Evolutionary conservation across 495 filamentous ascomycete genomes (phyloP).

Genomic region (Penicillium chermesinum): DNA sequence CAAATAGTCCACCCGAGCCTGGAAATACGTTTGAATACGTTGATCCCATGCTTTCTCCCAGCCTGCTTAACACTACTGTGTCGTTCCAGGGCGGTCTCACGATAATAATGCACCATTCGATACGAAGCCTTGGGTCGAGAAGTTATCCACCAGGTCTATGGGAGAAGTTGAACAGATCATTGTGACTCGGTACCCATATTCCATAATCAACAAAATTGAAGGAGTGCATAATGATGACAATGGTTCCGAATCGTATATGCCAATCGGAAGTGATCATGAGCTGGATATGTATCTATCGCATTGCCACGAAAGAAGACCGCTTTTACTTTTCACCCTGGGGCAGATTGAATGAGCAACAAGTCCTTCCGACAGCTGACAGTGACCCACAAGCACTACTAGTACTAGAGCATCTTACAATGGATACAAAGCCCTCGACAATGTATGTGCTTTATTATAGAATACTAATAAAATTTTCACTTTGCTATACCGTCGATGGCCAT

Average conservation of each 20-base stretch:
- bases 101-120: slow-evolving; percentile 40
- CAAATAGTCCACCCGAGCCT: slow-evolving; percentile 36
- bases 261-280: slow-evolving; percentile 65
- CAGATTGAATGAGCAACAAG: slow-evolving; percentile 13
- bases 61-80: slow-evolving; percentile 43
- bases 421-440: too few relatives aligned
- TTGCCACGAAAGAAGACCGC: slow-evolving; percentile 58
- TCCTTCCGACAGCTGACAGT: too few relatives aligned
- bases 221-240: slow-evolving; percentile 58
- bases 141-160: slow-evolving; percentile 50
- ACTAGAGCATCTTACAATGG: too few relatives aligned
- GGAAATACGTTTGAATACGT: slow-evolving; percentile 33
- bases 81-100: slow-evolving; percentile 57
- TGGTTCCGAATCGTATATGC: slow-evolving; percentile 52
- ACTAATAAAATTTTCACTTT: too few relatives aligned
- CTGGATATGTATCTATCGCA: slow-evolving; percentile 63
- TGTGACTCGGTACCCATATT: slow-evolving; percentile 49
- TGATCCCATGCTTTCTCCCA: slow-evolving; percentile 29
- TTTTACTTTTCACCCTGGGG: slow-evolving; percentile 52
- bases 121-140: slow-evolving; percentile 57
- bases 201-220: slow-evolving; percentile 53
- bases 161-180: slow-evolving; percentile 52
- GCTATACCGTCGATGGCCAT: too few relatives aligned
- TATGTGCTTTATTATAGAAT: too few relatives aligned
- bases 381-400: too few relatives aligned